A percentile compares a stretch with the other conserved stretches of the same genome.
Conservation (phyloP, 768 basidiomycete species). For the Suillus americanus region DNA sequence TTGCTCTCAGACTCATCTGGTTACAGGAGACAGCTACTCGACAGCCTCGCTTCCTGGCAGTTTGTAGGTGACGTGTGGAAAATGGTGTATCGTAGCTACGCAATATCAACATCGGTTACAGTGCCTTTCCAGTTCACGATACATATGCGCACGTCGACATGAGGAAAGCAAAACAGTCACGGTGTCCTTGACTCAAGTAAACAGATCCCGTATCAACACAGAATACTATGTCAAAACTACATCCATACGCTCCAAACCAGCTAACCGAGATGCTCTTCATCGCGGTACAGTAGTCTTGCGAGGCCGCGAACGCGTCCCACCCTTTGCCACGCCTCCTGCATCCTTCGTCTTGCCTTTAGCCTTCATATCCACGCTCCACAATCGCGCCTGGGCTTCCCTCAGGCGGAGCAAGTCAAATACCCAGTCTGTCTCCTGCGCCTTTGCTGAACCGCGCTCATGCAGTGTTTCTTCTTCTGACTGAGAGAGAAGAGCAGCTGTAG, state of each 20-base stretch:
- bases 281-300: slow-evolving; percentile 22
- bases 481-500: slow-evolving; percentile 46
- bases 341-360: slow-evolving; percentile 23
- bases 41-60: background rate
- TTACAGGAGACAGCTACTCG: background rate
- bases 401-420: slow-evolving; percentile 57
- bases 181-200: background rate
- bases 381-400: slow-evolving; percentile 37
- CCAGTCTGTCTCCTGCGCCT: slow-evolving; percentile 63
- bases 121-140: background rate
- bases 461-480: slow-evolving; percentile 55
- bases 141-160: background rate
- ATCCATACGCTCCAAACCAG: background rate
- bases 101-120: background rate
- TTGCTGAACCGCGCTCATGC: slow-evolving; percentile 45
- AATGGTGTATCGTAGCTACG: background rate
- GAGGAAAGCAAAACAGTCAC: background rate
- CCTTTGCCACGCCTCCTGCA: slow-evolving; percentile 16
- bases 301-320: slow-evolving; percentile 33
- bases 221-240: background rate
- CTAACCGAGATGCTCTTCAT: background rate
- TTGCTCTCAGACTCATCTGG: background rate
- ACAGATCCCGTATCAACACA: background rate
- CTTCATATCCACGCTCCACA: slow-evolving; percentile 34
- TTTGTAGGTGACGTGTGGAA: background rate